Base-by-base conservation (phyloP, 2,329 filamentous ascomycete genomes). In the Diaporthe sp. region DNA sequence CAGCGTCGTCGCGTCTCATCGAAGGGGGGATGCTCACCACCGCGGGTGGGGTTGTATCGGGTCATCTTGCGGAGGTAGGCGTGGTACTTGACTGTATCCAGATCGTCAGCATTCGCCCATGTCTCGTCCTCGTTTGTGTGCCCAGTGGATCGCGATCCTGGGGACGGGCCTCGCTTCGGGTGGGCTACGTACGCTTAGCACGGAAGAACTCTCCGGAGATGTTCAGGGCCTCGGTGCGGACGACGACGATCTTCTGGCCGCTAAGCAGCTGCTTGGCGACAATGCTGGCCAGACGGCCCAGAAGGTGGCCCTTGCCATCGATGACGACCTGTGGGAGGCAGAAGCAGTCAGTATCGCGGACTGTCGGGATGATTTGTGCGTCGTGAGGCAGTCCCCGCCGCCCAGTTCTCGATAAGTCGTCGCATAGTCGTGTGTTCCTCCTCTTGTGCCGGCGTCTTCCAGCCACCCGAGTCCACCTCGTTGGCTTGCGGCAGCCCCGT, bases 201-300 rank as follows among this genome's bases (percentile, higher is more conserved):
- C 97, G 95, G 94, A 99, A 99, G 95, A 99, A 99, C 92, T 98
- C 97, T 90, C 97, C 97, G 82, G 97, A 99, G 92, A 99, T 99
- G 94, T 99, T 99, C 88, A 99, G 93, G 84, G 95, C 95, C 91
- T 99, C 97, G 90, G 94, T 97, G 92, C 97, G 95, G 87, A 99
- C 97, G 83, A 99, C 91, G 85, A 98, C 96, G 87, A 99, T 97
- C 94, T 98, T 98, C 92, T 98, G 96, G 87, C 96, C 96, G 89
- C 93, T 97, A 84, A 98, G 94, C 85, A 98, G 93, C 92, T 98
- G 96, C 94, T 98, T 98, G 87, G 96, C 96, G 85, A 98, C 95
- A 86, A 95, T 98, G 88, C 93, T 95, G 90, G 96, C 96, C 88
- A 99, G 93, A 88, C 97, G 96, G 92, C 97, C 97, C 89, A 99